Conservation (phyloP, 116 monocot species). For the Papilionanthe hybrid region DNA sequence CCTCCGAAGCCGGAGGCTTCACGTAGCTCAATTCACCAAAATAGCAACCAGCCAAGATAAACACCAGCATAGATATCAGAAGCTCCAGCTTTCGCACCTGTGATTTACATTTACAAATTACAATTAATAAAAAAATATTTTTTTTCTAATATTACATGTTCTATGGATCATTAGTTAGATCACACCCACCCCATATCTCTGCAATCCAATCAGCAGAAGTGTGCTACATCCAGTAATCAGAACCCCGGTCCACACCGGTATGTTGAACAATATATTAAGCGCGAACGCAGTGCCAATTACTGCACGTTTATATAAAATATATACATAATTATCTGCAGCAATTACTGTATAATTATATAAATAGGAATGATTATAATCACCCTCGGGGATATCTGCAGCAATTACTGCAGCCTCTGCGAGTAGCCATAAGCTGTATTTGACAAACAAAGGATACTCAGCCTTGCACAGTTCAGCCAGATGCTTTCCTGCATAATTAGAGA, state of each 20-base stretch:
- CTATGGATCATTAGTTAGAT: background rate
- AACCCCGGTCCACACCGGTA: conserved; percentile 71
- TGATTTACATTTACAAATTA: background rate
- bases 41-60: conserved; percentile 70
- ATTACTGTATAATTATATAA: too few relatives aligned
- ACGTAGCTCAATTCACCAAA: conserved; percentile 66
- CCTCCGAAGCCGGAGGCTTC: conserved; percentile 53
- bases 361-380: conserved; percentile 12
- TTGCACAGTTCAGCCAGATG: conserved; percentile 70
- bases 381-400: conserved; percentile 67
- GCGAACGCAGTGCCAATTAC: conserved; percentile 82
- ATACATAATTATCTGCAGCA: background rate
- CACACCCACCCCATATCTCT: conserved; percentile 69
- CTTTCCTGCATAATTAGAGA: conserved; percentile 24
- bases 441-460: conserved; percentile 44
- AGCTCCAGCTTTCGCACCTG: conserved; percentile 67
- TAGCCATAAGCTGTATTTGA: conserved; percentile 39
- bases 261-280: conserved; percentile 61
- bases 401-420: conserved; percentile 56
- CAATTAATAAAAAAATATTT: too few relatives aligned
- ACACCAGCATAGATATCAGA: conserved; percentile 45
- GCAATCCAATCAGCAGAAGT: conserved; percentile 68
- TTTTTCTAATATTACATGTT: background rate
- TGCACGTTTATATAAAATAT: conserved; percentile 12
- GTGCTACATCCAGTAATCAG: conserved; percentile 67